Base-by-base conservation (phyloP, 2,329 filamentous ascomycete species). In the Penicillium sp. region DNA sequence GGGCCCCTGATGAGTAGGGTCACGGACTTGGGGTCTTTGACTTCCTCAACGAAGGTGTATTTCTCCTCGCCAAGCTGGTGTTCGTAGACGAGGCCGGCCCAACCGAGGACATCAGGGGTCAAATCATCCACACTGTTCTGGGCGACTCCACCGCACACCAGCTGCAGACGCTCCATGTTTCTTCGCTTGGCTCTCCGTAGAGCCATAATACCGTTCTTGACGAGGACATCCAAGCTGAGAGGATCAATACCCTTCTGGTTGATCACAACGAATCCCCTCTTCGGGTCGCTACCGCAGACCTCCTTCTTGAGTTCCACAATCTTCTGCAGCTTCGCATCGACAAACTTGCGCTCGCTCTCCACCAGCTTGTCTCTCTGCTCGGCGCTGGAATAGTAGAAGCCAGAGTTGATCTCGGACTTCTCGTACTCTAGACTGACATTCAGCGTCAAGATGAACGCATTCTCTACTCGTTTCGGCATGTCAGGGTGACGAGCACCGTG, bases 191-290 rank as follows among this genome's bases (percentile, higher is more conserved):
- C 94, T 72, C 94, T 84, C 66, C 94, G 86, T 57, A 99, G 84
- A 48, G 94, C 94, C 61, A 97, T 85, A 65, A 99, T 99, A 62
- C 92, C 92, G 72, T 99, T 97, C 85, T 99, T 99, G 61, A 94
- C 92, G 52, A 99, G 80, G 12, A 99, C 91, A 66, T 99, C 94
- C 62, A 99, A 82, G 49, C 92, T 96, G 57, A 99, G 81, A 21
- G 94, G 94, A 71, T 99, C 94, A 64, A 99, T 99, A 58, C 94
- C 94, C 82, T 99, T 99, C 76, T 99, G 94, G 80, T 99, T 99
- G 76, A 99, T 90, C 67, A 99, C 87, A 61, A 97, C 94, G 71
- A 99, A 99, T 66, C 88, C 87, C 82, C 97, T 96, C 77, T 90
- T 94, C 7, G 87, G 85, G 67, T 97, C 94, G 64, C 86, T 88